Evolutionary conservation across 208 protist species (phyloP).

Genomic region (Acanthamoeba castellanii): DNA sequence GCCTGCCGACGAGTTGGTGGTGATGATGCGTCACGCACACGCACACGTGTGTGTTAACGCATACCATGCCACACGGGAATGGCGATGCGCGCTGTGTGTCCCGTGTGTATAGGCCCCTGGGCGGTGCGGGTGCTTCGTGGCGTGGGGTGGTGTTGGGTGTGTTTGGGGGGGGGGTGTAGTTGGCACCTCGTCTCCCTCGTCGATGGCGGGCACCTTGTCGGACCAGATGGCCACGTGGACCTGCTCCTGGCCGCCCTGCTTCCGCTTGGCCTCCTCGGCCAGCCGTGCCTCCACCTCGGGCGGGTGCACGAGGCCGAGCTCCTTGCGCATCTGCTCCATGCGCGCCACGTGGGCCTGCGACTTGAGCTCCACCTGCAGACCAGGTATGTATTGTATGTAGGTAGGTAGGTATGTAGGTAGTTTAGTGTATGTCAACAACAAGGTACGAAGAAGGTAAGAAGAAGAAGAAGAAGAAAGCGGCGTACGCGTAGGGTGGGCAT

Average conservation of each 20-base stretch:
- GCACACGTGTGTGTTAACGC: too few species aligned
- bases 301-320: conserved; percentile 13
- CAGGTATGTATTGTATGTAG: not conserved
- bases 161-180: not conserved
- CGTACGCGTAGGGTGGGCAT: conserved; percentile 31
- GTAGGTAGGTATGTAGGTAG: not conserved
- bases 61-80: too few species aligned
- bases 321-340: not conserved
- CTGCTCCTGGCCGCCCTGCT: not conserved
- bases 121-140: too few species aligned
- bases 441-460: not conserved
- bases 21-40: not conserved
- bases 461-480: not conserved
- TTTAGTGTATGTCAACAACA: not conserved
- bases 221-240: conserved; percentile 27
- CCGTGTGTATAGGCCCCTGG: too few species aligned
- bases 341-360: not conserved
- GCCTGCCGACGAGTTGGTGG: not conserved
- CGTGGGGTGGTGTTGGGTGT: not conserved
- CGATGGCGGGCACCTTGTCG: conserved; percentile 12
- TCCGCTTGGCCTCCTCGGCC: conserved; percentile 11
- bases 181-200: conserved; percentile 48
- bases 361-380: conserved; percentile 17
- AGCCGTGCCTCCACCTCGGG: not conserved
- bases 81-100: too few species aligned